Conservation (phyloP, 2,329 filamentous ascomycete genomes). For the Verticillium nubilum region DNA sequence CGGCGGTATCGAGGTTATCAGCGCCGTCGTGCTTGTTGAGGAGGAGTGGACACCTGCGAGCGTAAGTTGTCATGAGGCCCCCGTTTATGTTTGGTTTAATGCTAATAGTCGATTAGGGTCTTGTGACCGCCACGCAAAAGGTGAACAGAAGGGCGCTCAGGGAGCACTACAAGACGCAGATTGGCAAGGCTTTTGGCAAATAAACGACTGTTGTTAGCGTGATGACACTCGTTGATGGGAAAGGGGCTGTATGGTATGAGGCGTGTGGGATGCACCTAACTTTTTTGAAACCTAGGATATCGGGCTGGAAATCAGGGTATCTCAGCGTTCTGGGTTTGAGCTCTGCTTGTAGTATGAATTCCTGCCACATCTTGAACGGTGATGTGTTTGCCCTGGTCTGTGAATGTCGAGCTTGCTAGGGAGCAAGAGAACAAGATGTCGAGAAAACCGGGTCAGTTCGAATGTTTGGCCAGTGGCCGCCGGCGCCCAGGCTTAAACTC, state of each 20-base stretch:
- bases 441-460: too few relatives aligned
- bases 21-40: constrained; percentile 71
- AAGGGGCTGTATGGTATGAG: not conserved
- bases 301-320: not conserved
- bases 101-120: constrained; percentile 34
- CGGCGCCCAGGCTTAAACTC: too few relatives aligned
- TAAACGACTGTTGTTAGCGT: constrained; percentile 5
- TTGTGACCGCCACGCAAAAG: constrained; percentile 59
- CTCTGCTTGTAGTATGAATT: not conserved
- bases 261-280: not conserved
- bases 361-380: not conserved
- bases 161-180: constrained; percentile 45
- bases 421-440: too few relatives aligned
- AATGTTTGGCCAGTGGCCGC: too few relatives aligned
- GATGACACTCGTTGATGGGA: not conserved
- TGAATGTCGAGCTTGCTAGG: too few relatives aligned
- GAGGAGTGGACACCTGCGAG: constrained; percentile 86
- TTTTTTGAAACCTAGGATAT: not conserved
- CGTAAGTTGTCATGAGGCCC: constrained; percentile 48
- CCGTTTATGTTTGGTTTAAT: not conserved
- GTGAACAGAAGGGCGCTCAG: constrained; percentile 49
- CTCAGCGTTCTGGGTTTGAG: not conserved
- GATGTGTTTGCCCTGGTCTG: not conserved
- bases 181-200: constrained; percentile 32
- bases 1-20: constrained; percentile 65